Evolutionary conservation across 495 filamentous ascomycete genomes (phyloP).

Genomic region (Choiromyces venosus): DNA sequence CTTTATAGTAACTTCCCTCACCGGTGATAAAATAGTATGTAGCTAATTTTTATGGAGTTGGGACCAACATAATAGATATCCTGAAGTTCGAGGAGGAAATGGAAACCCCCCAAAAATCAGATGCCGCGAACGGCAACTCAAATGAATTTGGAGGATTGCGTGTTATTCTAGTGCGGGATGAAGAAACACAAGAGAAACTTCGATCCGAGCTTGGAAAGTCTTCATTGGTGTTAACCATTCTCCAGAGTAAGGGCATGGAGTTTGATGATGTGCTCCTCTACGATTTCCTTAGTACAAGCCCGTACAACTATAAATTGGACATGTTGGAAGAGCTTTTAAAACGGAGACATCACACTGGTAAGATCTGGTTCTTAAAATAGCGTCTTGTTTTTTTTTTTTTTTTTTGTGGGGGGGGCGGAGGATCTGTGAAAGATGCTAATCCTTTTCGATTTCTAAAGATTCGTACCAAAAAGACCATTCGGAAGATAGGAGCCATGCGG

Average conservation of each 20-base stretch:
- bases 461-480: neutral
- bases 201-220: slow-evolving; percentile 33
- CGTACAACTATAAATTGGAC: slow-evolving; percentile 7
- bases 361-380: neutral
- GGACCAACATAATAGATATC: too few species aligned
- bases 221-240: slow-evolving; percentile 46
- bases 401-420: neutral
- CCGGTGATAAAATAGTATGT: neutral
- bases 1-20: slow-evolving; percentile 33
- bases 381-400: too few species aligned
- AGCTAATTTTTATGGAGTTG: too few species aligned
- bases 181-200: slow-evolving; percentile 16
- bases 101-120: neutral
- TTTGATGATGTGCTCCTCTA: slow-evolving; percentile 44
- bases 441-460: neutral
- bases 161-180: slow-evolving; percentile 47
- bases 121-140: slow-evolving; percentile 1
- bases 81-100: neutral
- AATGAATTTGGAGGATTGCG: slow-evolving; percentile 47
- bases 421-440: neutral
- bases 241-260: slow-evolving; percentile 50
- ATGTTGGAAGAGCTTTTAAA: too few species aligned
- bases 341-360: neutral
- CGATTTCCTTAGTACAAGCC: slow-evolving; percentile 28
- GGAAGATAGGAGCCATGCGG: neutral